Conservation (phyloP, 1,139 yeast genomes). For the Pneumocystis oryctolagi region DNA sequence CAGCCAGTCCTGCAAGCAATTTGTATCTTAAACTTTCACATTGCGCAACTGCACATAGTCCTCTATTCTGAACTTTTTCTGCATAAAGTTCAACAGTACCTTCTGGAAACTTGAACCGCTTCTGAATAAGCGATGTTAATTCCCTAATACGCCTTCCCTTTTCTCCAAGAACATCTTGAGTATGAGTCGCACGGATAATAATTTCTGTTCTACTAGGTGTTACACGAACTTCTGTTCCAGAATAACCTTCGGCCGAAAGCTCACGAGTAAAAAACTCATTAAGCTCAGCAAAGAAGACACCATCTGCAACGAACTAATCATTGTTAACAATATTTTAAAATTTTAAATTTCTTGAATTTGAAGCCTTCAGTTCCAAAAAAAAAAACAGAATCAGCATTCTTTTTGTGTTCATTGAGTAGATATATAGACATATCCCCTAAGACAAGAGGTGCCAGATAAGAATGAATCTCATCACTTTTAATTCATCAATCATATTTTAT, state of each 20-base stretch:
- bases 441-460: constrained; percentile 10
- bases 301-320: constrained; percentile 67
- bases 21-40: constrained; percentile 98
- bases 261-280: constrained; percentile 99
- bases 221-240: constrained; percentile 99
- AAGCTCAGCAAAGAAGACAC: constrained; percentile 99
- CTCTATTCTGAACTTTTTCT: constrained; percentile 99
- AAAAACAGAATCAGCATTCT: not conserved
- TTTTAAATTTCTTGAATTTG: not conserved
- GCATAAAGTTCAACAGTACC: constrained; percentile 93
- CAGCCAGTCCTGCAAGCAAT: constrained; percentile 96
- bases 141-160: constrained; percentile 99
- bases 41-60: constrained; percentile 98
- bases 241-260: constrained; percentile 99
- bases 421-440: not conserved
- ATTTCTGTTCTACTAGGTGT: constrained; percentile 97
- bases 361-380: not conserved
- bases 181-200: constrained; percentile 97
- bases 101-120: constrained; percentile 95
- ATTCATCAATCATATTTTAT: not conserved
- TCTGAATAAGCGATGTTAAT: constrained; percentile 92
- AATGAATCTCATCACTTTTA: constrained; percentile 2
- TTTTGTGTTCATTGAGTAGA: not conserved
- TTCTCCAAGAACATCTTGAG: constrained; percentile 98
- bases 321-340: constrained; percentile 32